Conservation (phyloP, 2,329 filamentous ascomycete genomes). For the Botrytis elliptica region DNA sequence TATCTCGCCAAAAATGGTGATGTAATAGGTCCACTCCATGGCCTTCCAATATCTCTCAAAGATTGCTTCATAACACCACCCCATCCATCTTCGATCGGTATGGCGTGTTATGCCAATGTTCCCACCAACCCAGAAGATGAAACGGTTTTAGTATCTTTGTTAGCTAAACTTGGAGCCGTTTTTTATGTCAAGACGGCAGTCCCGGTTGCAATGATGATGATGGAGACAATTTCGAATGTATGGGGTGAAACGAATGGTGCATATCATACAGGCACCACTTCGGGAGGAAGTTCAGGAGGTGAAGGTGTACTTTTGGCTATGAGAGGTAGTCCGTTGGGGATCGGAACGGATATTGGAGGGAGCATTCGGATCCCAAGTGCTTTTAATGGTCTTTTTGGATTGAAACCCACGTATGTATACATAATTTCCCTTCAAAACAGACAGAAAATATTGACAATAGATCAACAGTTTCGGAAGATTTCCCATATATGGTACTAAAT, state of each 20-base stretch:
- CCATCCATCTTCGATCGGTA: constrained; percentile 41
- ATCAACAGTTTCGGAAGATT: constrained; percentile 37
- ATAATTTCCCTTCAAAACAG: neutral
- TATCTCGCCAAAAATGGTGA: constrained; percentile 45
- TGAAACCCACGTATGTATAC: constrained; percentile 40
- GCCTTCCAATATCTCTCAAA: constrained; percentile 45
- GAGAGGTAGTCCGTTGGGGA: constrained; percentile 21
- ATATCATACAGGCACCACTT: constrained; percentile 28
- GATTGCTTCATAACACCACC: constrained; percentile 42
- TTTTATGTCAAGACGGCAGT: constrained; percentile 93
- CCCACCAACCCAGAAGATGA: constrained; percentile 33
- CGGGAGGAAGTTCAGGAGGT: constrained; percentile 35
- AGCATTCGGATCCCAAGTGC: constrained; percentile 43
- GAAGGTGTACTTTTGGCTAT: constrained; percentile 21
- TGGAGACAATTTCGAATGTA: constrained; percentile 34
- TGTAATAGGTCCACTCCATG: constrained; percentile 43
- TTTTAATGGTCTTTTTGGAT: constrained; percentile 42
- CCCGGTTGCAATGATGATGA: constrained; percentile 46
- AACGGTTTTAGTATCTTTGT: constrained; percentile 41
- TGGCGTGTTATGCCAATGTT: constrained; percentile 41
- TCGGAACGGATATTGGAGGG: constrained; percentile 33
- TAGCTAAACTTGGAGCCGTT: constrained; percentile 50
- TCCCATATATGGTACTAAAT: constrained; percentile 18
- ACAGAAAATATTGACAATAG: neutral
- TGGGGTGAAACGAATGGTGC: constrained; percentile 41